A percentile compares a stretch with the other conserved stretches of the same genome.
phyloP scores from a whole-genome alignment of 257 asterid species.

The Penstemon eatonii region DNA sequence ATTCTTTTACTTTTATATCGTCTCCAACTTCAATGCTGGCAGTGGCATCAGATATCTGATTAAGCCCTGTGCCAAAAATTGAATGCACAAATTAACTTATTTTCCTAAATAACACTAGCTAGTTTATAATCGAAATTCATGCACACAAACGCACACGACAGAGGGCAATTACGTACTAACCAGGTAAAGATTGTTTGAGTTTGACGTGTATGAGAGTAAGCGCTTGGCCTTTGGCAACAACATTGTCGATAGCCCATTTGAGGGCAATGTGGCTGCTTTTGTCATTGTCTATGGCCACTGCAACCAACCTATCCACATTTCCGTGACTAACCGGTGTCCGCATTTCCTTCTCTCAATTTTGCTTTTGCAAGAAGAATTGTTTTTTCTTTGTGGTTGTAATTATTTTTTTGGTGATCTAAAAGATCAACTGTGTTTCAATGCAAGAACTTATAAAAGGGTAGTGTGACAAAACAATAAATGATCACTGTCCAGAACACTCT shows the following conservation, averaged over 20 bases:
- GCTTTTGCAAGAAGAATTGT: conserved; percentile 24
- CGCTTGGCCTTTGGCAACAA: conserved; percentile 67
- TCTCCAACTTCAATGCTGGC: conserved; percentile 36
- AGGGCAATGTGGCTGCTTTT: conserved; percentile 58
- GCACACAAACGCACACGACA: not conserved
- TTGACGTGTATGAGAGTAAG: conserved; percentile 72
- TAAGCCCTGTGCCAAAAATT: conserved; percentile 44
- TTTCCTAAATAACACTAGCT: too few relatives aligned
- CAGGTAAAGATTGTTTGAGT: conserved; percentile 34
- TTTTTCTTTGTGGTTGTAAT: too few relatives aligned
- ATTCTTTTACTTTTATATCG: conserved; percentile 51
- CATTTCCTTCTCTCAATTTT: conserved; percentile 9
- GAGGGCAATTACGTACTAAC: not conserved
- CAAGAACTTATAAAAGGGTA: conserved; percentile 13
- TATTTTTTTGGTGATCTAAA: not conserved
- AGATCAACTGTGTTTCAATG: not conserved
- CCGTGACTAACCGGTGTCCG: conserved; percentile 36
- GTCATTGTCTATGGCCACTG: conserved; percentile 58
- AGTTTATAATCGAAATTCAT: too few relatives aligned
- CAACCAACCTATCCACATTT: conserved; percentile 44
- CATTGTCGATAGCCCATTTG: conserved; percentile 77
- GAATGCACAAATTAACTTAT: too few relatives aligned
- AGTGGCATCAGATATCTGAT: conserved; percentile 36
- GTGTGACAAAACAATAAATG: too few relatives aligned
- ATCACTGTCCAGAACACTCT: too few relatives aligned